A percentile compares a stretch with the other conserved stretches of the same genome.
Evolutionary conservation across 495 filamentous ascomycete genomes (phyloP).

Genomic region (Penicillium crystallinum): DNA sequence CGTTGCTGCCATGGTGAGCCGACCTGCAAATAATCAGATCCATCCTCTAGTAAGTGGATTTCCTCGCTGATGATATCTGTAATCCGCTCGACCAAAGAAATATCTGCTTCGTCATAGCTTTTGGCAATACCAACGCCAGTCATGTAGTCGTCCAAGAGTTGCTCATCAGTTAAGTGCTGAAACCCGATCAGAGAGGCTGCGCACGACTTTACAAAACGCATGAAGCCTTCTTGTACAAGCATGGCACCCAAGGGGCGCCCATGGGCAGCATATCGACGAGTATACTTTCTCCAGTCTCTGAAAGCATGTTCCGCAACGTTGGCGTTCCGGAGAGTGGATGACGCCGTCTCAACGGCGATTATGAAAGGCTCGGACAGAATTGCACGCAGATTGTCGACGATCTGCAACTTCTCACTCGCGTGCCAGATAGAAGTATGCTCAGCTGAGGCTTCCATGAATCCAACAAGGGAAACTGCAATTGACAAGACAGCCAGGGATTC

Average conservation of each 20-base stretch:
- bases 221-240: conserved; percentile 80
- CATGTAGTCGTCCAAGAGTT: conserved; percentile 76
- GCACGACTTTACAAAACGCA: conserved; percentile 72
- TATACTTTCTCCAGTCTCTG: conserved; percentile 74
- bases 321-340: conserved; percentile 76
- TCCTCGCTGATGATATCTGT: conserved; percentile 72
- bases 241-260: conserved; percentile 86
- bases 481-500: conserved; percentile 65
- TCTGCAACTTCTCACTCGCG: conserved; percentile 58
- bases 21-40: conserved; percentile 80
- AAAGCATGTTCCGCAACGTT: conserved; percentile 43
- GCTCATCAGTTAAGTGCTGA: conserved; percentile 51
- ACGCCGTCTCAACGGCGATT: conserved; percentile 75
- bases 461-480: conserved; percentile 74
- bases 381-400: conserved; percentile 62
- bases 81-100: conserved; percentile 57
- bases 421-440: conserved; percentile 75
- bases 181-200: conserved; percentile 65
- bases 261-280: conserved; percentile 72
- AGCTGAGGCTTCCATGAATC: conserved; percentile 78
- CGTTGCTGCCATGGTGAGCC: conserved; percentile 82
- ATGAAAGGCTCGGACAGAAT: conserved; percentile 80
- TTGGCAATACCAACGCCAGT: conserved; percentile 42
- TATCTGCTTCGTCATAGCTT: conserved; percentile 38
- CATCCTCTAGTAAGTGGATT: conserved; percentile 81